Conservation (phyloP, 2,329 filamentous ascomycete genomes). For the Whalleya microplaca region DNA sequence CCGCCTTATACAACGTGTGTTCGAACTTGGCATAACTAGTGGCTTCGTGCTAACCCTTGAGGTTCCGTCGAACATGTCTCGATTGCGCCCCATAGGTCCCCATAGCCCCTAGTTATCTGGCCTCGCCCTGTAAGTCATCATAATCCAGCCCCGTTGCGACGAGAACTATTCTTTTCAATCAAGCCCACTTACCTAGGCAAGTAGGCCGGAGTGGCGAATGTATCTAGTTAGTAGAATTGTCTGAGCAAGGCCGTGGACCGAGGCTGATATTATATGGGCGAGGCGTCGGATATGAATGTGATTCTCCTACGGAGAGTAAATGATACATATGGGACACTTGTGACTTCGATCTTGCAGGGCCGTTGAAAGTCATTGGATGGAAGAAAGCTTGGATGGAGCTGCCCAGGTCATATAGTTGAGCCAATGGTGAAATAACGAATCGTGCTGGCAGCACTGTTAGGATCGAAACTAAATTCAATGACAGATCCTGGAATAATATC, state of each 20-base stretch:
- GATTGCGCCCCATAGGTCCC: conserved; percentile 9
- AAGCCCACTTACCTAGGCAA: conserved; percentile 6
- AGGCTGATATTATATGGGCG: conserved; percentile 7
- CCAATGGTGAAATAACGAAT: too few relatives aligned
- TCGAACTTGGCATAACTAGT: not conserved
- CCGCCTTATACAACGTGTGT: too few relatives aligned
- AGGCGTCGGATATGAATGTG: too few relatives aligned
- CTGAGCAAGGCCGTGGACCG: conserved; percentile 8
- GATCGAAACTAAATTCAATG: too few relatives aligned
- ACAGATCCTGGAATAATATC: too few relatives aligned
- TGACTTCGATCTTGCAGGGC: not conserved
- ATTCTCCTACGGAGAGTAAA: too few relatives aligned
- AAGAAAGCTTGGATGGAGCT: too few relatives aligned
- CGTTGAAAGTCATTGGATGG: not conserved
- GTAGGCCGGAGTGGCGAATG: conserved; percentile 12
- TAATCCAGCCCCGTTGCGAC: not conserved
- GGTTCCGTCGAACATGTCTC: conserved; percentile 14
- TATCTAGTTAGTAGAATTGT: not conserved
- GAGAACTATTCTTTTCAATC: not conserved
- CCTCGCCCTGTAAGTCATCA: conserved; percentile 3
- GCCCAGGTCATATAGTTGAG: too few relatives aligned
- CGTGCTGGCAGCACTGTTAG: too few relatives aligned
- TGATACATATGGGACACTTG: not conserved
- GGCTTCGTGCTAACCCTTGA: conserved; percentile 13
- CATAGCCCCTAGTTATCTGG: not conserved